phyloP scores from a whole-genome alignment of 23 red algal species.

The Gracilaria domingensis region DNA sequence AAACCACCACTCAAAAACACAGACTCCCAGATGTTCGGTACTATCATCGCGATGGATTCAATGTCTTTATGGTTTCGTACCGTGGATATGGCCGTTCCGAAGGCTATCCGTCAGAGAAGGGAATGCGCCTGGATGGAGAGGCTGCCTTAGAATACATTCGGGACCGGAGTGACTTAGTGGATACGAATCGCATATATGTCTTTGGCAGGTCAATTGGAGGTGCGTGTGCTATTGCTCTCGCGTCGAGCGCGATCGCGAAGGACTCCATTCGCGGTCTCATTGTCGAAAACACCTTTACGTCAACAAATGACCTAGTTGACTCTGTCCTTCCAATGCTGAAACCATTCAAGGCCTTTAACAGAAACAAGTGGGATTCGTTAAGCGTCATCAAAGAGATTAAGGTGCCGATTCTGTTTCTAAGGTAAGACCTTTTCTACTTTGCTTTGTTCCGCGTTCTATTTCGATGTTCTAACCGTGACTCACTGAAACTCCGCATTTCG shows the following conservation, averaged over 20 bases:
- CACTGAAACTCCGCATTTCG: neutral
- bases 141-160: constrained; percentile 82
- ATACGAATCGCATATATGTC: constrained; percentile 64
- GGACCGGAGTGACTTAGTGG: constrained; percentile 58
- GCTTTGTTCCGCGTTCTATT: neutral
- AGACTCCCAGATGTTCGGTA: constrained; percentile 84
- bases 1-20: neutral
- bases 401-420: constrained; percentile 87
- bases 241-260: constrained; percentile 35
- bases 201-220: constrained; percentile 93
- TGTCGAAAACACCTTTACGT: constrained; percentile 97
- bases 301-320: constrained; percentile 91
- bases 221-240: constrained; percentile 80
- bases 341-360: constrained; percentile 83
- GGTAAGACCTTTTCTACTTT: constrained; percentile 4
- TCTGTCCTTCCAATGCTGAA: constrained; percentile 79
- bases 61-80: constrained; percentile 95
- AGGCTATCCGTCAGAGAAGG: constrained; percentile 81
- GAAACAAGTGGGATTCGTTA: constrained; percentile 89
- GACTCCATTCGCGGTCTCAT: constrained; percentile 72
- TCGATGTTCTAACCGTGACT: neutral
- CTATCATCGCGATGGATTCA: constrained; percentile 60
- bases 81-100: constrained; percentile 90
- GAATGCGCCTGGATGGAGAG: constrained; percentile 73
- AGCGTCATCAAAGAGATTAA: constrained; percentile 51